Evolutionary conservation across 306 rosid genomes (phyloP).

Genomic region (Cicer judaicum): DNA sequence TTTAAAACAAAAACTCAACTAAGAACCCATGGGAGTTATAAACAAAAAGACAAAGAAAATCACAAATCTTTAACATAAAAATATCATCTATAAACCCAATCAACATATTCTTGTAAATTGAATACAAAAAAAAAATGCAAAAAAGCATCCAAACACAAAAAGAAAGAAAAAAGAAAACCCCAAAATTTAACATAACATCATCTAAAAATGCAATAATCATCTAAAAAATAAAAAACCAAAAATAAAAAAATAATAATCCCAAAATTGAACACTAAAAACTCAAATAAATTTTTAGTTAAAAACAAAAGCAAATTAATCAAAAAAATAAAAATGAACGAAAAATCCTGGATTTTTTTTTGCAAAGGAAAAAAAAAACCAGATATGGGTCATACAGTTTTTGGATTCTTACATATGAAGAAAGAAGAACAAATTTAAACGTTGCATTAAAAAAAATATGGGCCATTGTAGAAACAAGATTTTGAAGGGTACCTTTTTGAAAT

Average conservation of each 20-base stretch:
- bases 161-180: no score
- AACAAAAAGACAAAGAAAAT: neutral
- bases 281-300: neutral
- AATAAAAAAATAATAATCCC: neutral
- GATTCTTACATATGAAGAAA: neutral
- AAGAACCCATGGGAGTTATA: neutral
- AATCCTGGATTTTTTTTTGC: neutral
- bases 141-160: neutral
- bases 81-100: neutral
- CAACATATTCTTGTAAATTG: neutral
- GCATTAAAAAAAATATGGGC: neutral
- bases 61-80: neutral
- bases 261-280: neutral
- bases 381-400: neutral
- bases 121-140: neutral
- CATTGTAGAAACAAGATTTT: neutral
- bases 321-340: neutral
- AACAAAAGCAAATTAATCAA: neutral
- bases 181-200: neutral
- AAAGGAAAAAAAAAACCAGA: neutral
- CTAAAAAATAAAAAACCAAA: neutral
- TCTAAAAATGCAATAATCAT: neutral
- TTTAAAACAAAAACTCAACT: neutral
- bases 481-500: conserved; percentile 51
- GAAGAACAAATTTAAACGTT: neutral